Base-by-base conservation (phyloP, 164 flowering plant species). In the Aristolochia contorta region DNA sequence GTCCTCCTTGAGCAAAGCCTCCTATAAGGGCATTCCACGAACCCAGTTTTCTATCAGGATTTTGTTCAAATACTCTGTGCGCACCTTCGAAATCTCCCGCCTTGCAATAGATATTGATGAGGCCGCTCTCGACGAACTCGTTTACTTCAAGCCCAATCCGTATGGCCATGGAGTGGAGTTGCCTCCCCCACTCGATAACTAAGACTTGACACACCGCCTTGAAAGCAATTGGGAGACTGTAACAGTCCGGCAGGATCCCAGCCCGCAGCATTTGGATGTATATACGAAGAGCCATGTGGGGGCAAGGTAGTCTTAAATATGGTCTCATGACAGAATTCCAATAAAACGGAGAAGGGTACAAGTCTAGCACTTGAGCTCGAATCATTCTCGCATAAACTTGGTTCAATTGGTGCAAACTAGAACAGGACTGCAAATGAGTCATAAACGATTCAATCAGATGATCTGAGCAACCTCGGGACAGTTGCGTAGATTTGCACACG, bases 21-120 rank as follows among this genome's bases (percentile, higher is more conserved):
- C 75, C 77, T 21, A 84, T 78, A 25, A 84, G 57, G 7, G 89
- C 84, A 63, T 80, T 84, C 86, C 89, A 84, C 47, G 86, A 82
- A 65, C 86, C 86, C 69, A 82, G 57, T 69, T 77, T 80, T 64
- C 86, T 72, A 0, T 74, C 77, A 68, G 59, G 58, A 65, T 76
- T 84, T 74, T 75, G 66, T 12, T 77, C 90, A 64, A 86, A 81
- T 80, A 84, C 56, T 62, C 72, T 74, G 3, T 54, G 77, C 19
- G 90, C 94, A 66, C 71, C 57, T 0, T 61, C 76, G 61, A 84
- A 71, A 12, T 73, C 74, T 5, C 84, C 85, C 6, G 63, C 74
- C 55, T 79, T 82, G 0, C 67, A 60, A 49, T 84, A 86, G 53
- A 81, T 1, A 52, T 65, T 69, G 6, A 84, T 77, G 47, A 86